These are phyloP conservation scores for Exophiala spinifera DNA, from an alignment of 2,329 filamentous ascomycete species.

Conservation along the genomic window DNA sequence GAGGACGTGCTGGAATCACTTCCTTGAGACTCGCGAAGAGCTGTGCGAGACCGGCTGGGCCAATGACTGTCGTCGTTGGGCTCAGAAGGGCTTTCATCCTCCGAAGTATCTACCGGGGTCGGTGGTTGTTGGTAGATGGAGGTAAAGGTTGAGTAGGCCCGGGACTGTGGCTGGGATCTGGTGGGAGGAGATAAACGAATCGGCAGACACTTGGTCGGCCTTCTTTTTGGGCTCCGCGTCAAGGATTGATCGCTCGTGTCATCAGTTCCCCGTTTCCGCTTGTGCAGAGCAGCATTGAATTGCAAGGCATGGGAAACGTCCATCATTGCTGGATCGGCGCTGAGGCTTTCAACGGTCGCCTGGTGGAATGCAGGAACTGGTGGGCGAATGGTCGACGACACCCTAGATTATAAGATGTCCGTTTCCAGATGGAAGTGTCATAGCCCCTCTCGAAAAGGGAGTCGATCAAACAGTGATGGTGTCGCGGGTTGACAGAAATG, in stretches of 20 bases:
- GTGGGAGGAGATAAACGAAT: constrained; percentile 21
- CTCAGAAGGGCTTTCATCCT: constrained; percentile 22
- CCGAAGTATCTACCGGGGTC: constrained; percentile 28
- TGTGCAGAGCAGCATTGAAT: constrained; percentile 12
- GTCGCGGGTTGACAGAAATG: constrained; percentile 19
- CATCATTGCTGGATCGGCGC: constrained; percentile 15
- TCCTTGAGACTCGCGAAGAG: constrained; percentile 5
- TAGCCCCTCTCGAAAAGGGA: constrained; percentile 16
- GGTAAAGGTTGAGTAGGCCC: constrained; percentile 20
- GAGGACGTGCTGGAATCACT: constrained; percentile 16
- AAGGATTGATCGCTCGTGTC: constrained; percentile 5
- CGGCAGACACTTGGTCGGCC: constrained; percentile 19
- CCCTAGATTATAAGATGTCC: background rate
- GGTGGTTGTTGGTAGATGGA: constrained; percentile 25
- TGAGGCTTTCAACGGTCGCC: constrained; percentile 7
- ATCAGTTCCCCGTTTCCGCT: constrained; percentile 18
- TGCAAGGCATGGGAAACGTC: constrained; percentile 18
- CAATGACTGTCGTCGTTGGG: constrained; percentile 6
- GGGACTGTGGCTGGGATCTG: constrained; percentile 15
- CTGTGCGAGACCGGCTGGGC: constrained; percentile 2
- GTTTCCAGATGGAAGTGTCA: constrained; percentile 10
- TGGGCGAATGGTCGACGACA: constrained; percentile 2
- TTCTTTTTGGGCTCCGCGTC: constrained; percentile 14
- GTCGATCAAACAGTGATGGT: constrained; percentile 27
- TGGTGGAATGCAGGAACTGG: constrained; percentile 1